Evolutionary conservation across 1,284 basidiomycete genomes (phyloP).

Genomic region (Singerocomus inundabilis): DNA sequence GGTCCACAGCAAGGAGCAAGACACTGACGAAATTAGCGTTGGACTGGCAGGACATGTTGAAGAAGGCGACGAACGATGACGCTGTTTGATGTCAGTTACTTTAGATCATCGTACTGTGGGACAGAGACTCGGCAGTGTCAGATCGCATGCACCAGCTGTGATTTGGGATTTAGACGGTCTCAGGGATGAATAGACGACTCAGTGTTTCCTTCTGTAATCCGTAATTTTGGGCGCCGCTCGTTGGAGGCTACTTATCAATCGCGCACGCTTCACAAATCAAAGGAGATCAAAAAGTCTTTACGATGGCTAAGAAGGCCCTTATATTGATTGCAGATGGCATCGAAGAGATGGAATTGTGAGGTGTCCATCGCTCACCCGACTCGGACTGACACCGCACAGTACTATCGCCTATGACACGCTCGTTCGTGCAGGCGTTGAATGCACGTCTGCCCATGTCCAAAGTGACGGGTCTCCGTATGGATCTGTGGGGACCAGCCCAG

Average conservation of each 20-base stretch:
- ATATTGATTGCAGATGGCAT: constrained; percentile 87
- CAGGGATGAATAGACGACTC: too few relatives aligned
- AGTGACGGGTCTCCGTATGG: constrained; percentile 34
- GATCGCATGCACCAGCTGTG: not conserved
- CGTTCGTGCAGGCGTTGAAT: constrained; percentile 66
- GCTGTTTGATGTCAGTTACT: constrained; percentile 4
- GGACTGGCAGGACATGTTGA: constrained; percentile 78
- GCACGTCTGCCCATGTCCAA: constrained; percentile 66
- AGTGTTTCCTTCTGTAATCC: not conserved
- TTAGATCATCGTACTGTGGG: not conserved
- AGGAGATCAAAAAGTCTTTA: not conserved
- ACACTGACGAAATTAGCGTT: constrained; percentile 67
- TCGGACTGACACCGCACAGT: constrained; percentile 36
- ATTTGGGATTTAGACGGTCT: constrained; percentile 1
- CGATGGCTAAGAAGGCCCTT: constrained; percentile 46
- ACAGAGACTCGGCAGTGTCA: not conserved
- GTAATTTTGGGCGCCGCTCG: not conserved
- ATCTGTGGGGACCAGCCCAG: constrained; percentile 35
- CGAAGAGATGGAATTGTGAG: constrained; percentile 87
- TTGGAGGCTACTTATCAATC: not conserved
- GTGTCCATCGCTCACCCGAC: not conserved
- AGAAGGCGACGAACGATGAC: constrained; percentile 56
- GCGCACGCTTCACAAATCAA: constrained; percentile 2
- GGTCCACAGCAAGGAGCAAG: constrained; percentile 60
- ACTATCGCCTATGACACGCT: constrained; percentile 80